phyloP scores from a whole-genome alignment of 2,329 filamentous ascomycete genomes.

The Pezicula carpinea region DNA sequence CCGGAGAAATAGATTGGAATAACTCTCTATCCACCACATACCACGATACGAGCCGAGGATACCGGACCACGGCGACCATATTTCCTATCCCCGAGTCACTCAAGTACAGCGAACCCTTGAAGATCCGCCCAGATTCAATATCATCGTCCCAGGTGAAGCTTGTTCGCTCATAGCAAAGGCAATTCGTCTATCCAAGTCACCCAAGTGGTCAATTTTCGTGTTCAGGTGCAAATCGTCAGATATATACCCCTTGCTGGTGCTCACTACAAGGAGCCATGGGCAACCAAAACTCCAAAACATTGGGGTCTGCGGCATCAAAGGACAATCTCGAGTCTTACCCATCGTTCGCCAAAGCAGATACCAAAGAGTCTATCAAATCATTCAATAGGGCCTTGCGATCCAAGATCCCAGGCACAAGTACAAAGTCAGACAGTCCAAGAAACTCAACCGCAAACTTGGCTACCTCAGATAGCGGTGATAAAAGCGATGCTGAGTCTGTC shows the following conservation, averaged over 20 bases:
- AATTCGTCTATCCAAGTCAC: no score
- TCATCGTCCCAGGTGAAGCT: no score
- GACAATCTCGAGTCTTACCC: slow-evolving; percentile 71
- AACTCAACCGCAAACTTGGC: slow-evolving; percentile 65
- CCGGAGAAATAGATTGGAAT: no score
- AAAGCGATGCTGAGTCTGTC: slow-evolving; percentile 70
- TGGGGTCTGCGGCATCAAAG: slow-evolving; percentile 24
- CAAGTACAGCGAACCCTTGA: no score
- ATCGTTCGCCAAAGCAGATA: slow-evolving; percentile 88
- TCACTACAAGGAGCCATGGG: slow-evolving; percentile 51
- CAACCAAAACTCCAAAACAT: slow-evolving; percentile 60
- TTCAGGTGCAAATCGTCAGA: neutral
- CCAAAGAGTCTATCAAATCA: slow-evolving; percentile 85
- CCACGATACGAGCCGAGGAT: no score
- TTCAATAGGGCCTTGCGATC: slow-evolving; percentile 73
- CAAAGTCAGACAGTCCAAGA: slow-evolving; percentile 67
- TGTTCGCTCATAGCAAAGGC: no score
- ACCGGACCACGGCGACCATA: no score
- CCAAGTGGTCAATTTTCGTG: no score
- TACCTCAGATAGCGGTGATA: slow-evolving; percentile 45
- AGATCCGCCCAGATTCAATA: no score
- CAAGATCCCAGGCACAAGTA: slow-evolving; percentile 75
- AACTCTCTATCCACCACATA: no score
- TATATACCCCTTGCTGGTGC: neutral
- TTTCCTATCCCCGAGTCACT: no score